A percentile compares a stretch with the other conserved stretches of the same genome.
Conservation (phyloP, 176 grass and related monocot genomes). For the Paspalum vaginatum region DNA sequence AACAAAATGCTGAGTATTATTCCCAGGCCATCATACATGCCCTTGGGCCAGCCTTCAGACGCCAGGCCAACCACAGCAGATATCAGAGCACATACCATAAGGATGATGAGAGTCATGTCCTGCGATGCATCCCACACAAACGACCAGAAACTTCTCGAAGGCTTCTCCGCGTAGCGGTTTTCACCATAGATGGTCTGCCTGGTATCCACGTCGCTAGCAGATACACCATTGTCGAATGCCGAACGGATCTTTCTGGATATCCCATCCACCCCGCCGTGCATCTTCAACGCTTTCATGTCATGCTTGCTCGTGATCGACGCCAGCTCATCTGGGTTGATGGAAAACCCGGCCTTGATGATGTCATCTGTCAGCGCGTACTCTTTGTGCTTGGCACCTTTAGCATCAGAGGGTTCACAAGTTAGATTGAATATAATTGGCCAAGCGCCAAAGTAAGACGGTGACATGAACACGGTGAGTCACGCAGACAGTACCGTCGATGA, state of each 20-base stretch:
- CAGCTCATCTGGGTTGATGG: constrained; percentile 81
- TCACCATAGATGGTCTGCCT: constrained; percentile 77
- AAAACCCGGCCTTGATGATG: constrained; percentile 71
- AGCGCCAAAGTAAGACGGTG: not conserved
- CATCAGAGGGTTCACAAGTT: constrained; percentile 1
- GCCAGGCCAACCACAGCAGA: constrained; percentile 82
- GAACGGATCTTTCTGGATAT: constrained; percentile 67
- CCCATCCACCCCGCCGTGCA: constrained; percentile 65
- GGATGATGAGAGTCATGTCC: constrained; percentile 88
- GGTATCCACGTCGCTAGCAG: constrained; percentile 46
- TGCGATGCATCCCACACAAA: constrained; percentile 95
- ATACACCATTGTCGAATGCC: constrained; percentile 56
- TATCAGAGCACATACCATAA: constrained; percentile 85
- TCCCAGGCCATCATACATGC: constrained; percentile 93
- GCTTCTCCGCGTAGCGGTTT: constrained; percentile 76
- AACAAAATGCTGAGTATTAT: constrained; percentile 94
- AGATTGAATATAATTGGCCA: constrained; percentile 13
- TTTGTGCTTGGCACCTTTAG: constrained; percentile 55
- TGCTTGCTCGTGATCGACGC: constrained; percentile 75
- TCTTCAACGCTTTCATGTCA: constrained; percentile 67
- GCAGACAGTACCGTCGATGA: not conserved
- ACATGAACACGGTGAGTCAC: not conserved
- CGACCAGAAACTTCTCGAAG: constrained; percentile 92
- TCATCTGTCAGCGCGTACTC: constrained; percentile 75
- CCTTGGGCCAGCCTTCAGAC: constrained; percentile 93